Evolutionary conservation across 257 asterid genomes (phyloP).

Genomic region (Solanum dulcamara): DNA sequence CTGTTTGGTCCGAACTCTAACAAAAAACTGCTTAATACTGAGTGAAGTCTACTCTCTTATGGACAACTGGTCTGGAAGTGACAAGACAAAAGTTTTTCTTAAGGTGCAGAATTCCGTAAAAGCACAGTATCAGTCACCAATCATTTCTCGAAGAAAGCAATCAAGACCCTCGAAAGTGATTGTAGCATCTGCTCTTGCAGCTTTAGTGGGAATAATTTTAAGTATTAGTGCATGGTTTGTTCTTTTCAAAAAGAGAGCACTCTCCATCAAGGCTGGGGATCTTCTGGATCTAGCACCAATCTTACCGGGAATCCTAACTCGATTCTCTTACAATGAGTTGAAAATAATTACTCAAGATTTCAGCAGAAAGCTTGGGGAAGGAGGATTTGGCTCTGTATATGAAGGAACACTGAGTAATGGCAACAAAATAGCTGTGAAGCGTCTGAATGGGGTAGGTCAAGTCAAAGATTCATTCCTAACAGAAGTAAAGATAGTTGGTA

Average conservation of each 20-base stretch:
- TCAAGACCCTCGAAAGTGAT: background rate
- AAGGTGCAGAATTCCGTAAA: background rate
- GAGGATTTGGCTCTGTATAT: slow-evolving; percentile 15
- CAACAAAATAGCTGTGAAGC: slow-evolving; percentile 8
- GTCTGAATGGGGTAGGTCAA: background rate
- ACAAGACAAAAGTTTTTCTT: background rate
- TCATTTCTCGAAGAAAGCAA: background rate
- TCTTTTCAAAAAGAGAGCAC: background rate
- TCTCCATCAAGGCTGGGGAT: background rate
- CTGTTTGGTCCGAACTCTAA: background rate
- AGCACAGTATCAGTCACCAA: background rate
- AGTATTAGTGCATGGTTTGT: background rate
- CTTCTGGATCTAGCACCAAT: background rate
- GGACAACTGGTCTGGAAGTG: background rate
- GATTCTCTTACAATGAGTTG: slow-evolving; percentile 1
- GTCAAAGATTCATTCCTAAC: slow-evolving; percentile 1
- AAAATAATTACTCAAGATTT: background rate
- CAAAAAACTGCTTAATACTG: background rate
- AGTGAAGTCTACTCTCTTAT: background rate
- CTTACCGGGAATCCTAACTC: background rate
- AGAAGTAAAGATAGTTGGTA: slow-evolving; percentile 10
- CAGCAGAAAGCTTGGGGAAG: slow-evolving; percentile 8
- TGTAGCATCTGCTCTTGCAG: background rate
- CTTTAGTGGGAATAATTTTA: background rate
- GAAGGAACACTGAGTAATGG: slow-evolving; percentile 7